Evolutionary conservation across 2,329 filamentous ascomycete species (phyloP).

Genomic region (Stachybotrys chlorohalonatus): DNA sequence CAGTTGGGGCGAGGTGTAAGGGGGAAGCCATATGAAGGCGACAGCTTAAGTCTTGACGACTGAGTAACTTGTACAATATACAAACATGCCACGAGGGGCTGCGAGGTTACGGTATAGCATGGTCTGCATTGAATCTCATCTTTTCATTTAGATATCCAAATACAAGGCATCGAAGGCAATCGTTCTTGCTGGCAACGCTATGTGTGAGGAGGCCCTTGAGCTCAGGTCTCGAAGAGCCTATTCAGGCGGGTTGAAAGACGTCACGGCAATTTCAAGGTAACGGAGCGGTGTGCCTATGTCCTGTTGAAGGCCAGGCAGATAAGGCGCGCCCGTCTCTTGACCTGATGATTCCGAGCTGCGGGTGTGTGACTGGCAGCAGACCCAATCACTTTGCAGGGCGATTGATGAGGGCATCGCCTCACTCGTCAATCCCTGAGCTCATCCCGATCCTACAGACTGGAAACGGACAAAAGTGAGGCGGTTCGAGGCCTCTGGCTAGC

Average conservation of each 20-base stretch:
- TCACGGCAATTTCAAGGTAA: too few relatives aligned
- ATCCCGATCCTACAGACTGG: background rate
- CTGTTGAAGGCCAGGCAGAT: too few relatives aligned
- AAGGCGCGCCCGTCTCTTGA: too few relatives aligned
- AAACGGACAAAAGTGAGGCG: background rate
- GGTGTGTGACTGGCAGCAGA: background rate
- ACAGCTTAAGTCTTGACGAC: background rate
- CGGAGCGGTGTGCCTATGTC: too few relatives aligned
- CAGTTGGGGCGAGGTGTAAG: slow-evolving; percentile 67
- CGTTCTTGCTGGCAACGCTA: too few relatives aligned
- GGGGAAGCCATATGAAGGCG: background rate
- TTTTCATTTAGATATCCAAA: background rate
- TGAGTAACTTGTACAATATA: background rate
- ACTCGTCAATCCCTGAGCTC: background rate
- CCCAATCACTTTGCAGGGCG: background rate
- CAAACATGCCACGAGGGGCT: background rate
- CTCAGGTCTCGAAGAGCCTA: too few relatives aligned
- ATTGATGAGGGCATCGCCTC: background rate
- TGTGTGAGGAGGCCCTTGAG: too few relatives aligned
- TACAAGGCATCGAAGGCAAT: background rate
- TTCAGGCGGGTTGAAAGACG: too few relatives aligned
- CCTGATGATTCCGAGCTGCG: background rate
- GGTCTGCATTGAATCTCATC: background rate
- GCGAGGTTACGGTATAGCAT: background rate
- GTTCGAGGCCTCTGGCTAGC: background rate